Conservation (phyloP, 2,329 filamentous ascomycete species). For the Hymenoscyphus scutula region DNA sequence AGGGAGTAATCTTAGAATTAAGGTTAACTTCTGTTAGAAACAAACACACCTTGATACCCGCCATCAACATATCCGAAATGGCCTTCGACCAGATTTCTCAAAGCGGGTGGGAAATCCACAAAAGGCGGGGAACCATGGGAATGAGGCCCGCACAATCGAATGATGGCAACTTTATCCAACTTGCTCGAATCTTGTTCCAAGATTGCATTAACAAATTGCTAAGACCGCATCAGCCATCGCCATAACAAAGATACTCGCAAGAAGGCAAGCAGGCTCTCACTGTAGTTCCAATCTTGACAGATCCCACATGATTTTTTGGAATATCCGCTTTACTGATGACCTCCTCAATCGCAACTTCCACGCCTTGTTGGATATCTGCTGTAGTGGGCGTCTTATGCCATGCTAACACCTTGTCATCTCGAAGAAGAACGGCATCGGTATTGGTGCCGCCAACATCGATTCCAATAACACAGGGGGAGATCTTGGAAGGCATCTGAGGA, state of each 20-base stretch:
- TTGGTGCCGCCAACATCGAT: slow-evolving; percentile 53
- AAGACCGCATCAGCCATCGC: neutral
- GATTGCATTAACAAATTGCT: slow-evolving; percentile 37
- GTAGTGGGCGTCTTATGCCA: slow-evolving; percentile 31
- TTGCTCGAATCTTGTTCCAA: slow-evolving; percentile 17
- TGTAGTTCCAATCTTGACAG: slow-evolving; percentile 41
- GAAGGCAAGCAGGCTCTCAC: slow-evolving; percentile 47
- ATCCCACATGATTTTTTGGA: slow-evolving; percentile 16
- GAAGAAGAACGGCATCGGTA: slow-evolving; percentile 22
- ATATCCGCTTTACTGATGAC: slow-evolving; percentile 26
- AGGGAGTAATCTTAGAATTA: too few relatives aligned
- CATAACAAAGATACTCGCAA: neutral
- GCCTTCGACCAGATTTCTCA: slow-evolving; percentile 45
- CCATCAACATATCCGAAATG: slow-evolving; percentile 49
- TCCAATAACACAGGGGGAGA: slow-evolving; percentile 31
- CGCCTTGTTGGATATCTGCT: slow-evolving; percentile 28
- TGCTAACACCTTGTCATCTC: slow-evolving; percentile 23
- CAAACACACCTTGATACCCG: slow-evolving; percentile 1
- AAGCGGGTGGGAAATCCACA: slow-evolving; percentile 44
- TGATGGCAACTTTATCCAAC: slow-evolving; percentile 45
- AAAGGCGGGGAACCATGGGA: slow-evolving; percentile 48
- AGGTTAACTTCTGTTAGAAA: neutral
- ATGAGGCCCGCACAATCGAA: slow-evolving; percentile 47
- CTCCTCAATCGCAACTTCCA: slow-evolving; percentile 22
- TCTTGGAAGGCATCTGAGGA: slow-evolving; percentile 25